A percentile compares a stretch with the other conserved stretches of the same genome.
These are phyloP conservation scores for Fraxinus anomala DNA, from an alignment of 257 asterid genomes.

Conservation along the genomic window DNA sequence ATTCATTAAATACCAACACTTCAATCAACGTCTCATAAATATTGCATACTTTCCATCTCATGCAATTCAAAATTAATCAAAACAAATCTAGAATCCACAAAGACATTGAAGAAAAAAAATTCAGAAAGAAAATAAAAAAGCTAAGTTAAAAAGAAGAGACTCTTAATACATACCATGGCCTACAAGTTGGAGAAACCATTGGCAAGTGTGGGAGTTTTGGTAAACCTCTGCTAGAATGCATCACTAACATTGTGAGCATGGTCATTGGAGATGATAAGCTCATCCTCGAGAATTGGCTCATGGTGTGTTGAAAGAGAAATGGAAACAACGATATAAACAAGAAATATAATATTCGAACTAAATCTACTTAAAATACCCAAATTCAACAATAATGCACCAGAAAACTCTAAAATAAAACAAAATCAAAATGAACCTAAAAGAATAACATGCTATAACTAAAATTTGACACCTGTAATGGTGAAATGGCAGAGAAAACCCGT, in stretches of 20 bases:
- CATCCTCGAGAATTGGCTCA: too few species aligned
- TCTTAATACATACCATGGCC: slow-evolving; percentile 67
- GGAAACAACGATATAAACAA: not conserved
- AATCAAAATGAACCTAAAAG: not conserved
- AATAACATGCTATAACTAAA: not conserved
- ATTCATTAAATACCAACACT: not conserved
- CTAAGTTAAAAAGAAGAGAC: not conserved
- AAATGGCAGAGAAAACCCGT: slow-evolving; percentile 79
- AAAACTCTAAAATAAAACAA: slow-evolving; percentile 8
- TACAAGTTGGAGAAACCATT: slow-evolving; percentile 88
- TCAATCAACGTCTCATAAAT: not conserved
- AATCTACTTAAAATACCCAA: not conserved
- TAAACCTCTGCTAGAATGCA: slow-evolving; percentile 86
- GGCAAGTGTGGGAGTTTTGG: slow-evolving; percentile 83
- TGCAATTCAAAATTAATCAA: slow-evolving; percentile 3
- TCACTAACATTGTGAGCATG: slow-evolving; percentile 97
- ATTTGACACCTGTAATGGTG: slow-evolving; percentile 70
- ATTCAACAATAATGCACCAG: slow-evolving; percentile 22
- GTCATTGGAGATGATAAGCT: slow-evolving; percentile 83
- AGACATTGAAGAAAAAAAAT: not conserved
- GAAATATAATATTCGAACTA: not conserved
- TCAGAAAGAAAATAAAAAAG: not conserved
- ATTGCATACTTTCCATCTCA: not conserved
- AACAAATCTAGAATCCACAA: slow-evolving; percentile 4
- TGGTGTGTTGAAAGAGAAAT: too few species aligned